A percentile compares a stretch with the other conserved stretches of the same genome.
phyloP scores from a whole-genome alignment of 768 basidiomycete species.

The Lyophyllum atratum region DNA sequence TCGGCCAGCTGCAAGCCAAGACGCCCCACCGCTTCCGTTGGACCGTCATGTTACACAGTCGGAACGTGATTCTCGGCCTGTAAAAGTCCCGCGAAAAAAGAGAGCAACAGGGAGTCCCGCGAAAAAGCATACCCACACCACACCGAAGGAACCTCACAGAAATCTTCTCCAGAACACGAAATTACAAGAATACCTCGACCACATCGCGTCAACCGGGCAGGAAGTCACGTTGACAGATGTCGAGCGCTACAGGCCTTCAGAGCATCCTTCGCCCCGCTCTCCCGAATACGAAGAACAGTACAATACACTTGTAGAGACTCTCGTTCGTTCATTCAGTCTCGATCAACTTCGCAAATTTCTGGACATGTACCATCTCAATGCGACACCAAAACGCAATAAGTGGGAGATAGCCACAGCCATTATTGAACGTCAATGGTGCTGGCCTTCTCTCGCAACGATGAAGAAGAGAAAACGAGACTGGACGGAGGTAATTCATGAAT shows the following conservation, averaged over 20 bases:
- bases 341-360: slow-evolving; percentile 61
- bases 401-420: slow-evolving; percentile 47
- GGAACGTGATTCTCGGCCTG: not conserved
- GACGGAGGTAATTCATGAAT: slow-evolving; percentile 46
- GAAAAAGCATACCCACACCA: not conserved
- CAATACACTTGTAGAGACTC: slow-evolving; percentile 46
- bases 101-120: not conserved
- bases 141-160: slow-evolving; percentile 3
- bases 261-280: slow-evolving; percentile 40
- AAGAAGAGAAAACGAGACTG: slow-evolving; percentile 49
- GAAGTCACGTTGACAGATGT: slow-evolving; percentile 61
- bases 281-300: slow-evolving; percentile 55
- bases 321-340: slow-evolving; percentile 65
- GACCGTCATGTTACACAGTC: not conserved
- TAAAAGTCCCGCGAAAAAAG: slow-evolving; percentile 1
- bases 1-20: not conserved
- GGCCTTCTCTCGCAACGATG: slow-evolving; percentile 60
- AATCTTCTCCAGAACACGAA: slow-evolving; percentile 43
- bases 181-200: slow-evolving; percentile 59
- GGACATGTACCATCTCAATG: slow-evolving; percentile 44
- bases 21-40: not conserved
- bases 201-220: slow-evolving; percentile 44
- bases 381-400: slow-evolving; percentile 36
- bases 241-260: slow-evolving; percentile 53
- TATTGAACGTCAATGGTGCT: slow-evolving; percentile 68